Percentiles rank a stretch among this genome's conserved stretches.
These are phyloP conservation scores for Hypoxylon sp. DNA, from an alignment of 2,329 filamentous ascomycete species.

Conservation along the genomic window DNA sequence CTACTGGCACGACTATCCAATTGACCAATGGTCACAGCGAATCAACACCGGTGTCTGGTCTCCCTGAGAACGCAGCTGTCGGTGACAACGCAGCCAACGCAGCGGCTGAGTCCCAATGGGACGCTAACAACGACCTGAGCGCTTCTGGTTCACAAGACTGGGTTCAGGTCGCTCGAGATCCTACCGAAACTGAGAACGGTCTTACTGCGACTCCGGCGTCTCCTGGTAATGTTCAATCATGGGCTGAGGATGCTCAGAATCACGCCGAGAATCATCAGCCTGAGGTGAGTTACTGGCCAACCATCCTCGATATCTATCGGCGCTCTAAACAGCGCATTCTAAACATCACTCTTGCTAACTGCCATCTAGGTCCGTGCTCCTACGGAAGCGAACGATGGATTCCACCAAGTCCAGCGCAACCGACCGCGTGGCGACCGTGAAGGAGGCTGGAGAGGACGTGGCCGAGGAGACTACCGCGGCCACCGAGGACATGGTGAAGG, in stretches of 20 bases:
- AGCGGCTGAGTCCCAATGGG: slow-evolving; percentile 78
- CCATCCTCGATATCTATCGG: neutral
- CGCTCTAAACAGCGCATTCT: neutral
- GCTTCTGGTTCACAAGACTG: slow-evolving; percentile 70
- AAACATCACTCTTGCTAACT: slow-evolving; percentile 37
- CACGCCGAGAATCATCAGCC: slow-evolving; percentile 69
- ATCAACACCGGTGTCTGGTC: slow-evolving; percentile 53
- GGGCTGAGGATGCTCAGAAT: slow-evolving; percentile 93
- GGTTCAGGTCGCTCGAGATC: slow-evolving; percentile 82
- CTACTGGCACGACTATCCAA: slow-evolving; percentile 58
- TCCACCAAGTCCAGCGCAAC: slow-evolving; percentile 55
- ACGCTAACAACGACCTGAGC: slow-evolving; percentile 63
- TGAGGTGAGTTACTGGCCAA: slow-evolving; percentile 58
- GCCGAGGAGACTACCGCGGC: slow-evolving; percentile 53
- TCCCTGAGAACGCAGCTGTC: slow-evolving; percentile 67
- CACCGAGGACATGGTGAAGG: slow-evolving; percentile 51
- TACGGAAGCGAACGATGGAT: slow-evolving; percentile 52
- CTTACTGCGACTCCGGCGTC: slow-evolving; percentile 72
- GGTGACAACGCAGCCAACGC: slow-evolving; percentile 70
- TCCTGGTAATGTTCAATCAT: slow-evolving; percentile 73
- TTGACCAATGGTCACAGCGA: slow-evolving; percentile 64
- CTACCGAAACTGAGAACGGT: slow-evolving; percentile 80
- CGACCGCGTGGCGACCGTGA: slow-evolving; percentile 53
- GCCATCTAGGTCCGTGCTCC: slow-evolving; percentile 43
- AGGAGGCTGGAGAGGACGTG: slow-evolving; percentile 50